Conservation (phyloP, 2,329 filamentous ascomycete genomes). For the Pseudogymnoascus sp. region DNA sequence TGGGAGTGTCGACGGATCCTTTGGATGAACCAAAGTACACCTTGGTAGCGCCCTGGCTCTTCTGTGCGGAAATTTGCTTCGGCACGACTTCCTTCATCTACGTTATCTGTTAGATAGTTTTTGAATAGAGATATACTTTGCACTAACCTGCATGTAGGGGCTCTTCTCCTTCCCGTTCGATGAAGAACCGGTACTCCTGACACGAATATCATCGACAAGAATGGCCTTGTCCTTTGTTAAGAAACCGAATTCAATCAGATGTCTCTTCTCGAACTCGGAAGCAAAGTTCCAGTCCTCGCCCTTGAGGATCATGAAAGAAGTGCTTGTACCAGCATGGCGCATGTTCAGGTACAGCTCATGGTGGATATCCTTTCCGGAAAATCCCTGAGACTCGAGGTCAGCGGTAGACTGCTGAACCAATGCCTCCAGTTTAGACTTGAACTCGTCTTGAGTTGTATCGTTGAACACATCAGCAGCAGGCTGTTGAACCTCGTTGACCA, state of each 20-base stretch:
- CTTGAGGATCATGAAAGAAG: conserved; percentile 77
- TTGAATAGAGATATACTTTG: neutral
- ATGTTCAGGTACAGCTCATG: conserved; percentile 92
- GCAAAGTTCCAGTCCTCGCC: conserved; percentile 70
- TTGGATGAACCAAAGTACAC: neutral
- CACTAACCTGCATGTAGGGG: neutral
- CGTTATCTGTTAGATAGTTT: conserved; percentile 34
- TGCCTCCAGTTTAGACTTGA: conserved; percentile 66
- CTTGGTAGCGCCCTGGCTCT: neutral
- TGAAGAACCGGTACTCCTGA: conserved; percentile 79
- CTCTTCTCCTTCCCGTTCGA: conserved; percentile 62
- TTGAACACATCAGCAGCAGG: conserved; percentile 56
- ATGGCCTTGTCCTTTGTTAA: conserved; percentile 75
- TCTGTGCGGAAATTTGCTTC: neutral
- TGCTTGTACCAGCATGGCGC: conserved; percentile 82
- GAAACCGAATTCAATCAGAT: conserved; percentile 86
- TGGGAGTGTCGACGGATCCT: conserved; percentile 45
- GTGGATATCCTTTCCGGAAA: conserved; percentile 62
- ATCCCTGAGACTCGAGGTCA: conserved; percentile 67
- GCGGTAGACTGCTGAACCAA: conserved; percentile 64
- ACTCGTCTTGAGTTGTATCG: conserved; percentile 43
- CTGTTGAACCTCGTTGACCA: conserved; percentile 83
- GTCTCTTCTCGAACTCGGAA: conserved; percentile 73
- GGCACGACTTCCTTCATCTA: conserved; percentile 25
- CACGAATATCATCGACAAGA: conserved; percentile 79